A percentile compares a stretch with the other conserved stretches of the same genome.
These are phyloP conservation scores for Verticillium dahliae DNA, from an alignment of 2,329 filamentous ascomycete species.

Conservation along the genomic window DNA sequence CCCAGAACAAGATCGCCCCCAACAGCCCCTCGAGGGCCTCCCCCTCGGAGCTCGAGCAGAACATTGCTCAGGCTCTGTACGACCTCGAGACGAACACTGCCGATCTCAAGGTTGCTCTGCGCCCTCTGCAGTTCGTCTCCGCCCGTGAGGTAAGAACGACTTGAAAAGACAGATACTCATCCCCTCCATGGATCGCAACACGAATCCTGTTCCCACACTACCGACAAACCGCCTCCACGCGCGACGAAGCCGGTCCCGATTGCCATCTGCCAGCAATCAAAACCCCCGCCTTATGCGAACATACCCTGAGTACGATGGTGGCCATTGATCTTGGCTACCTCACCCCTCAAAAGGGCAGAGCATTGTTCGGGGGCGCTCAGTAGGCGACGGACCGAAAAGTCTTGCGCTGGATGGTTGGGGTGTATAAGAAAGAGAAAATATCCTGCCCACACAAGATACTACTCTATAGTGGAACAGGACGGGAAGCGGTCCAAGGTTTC, in stretches of 20 bases:
- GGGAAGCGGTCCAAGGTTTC: conserved; percentile 68
- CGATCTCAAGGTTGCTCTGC: conserved; percentile 92
- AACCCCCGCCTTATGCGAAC: background rate
- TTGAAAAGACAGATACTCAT: conserved; percentile 23
- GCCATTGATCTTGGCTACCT: background rate
- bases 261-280: background rate
- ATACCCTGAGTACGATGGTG: background rate
- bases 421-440: conserved; percentile 9
- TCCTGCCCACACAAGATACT: conserved; percentile 3
- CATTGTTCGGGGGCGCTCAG: background rate
- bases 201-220: conserved; percentile 36
- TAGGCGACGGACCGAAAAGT: background rate
- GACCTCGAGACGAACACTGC: conserved; percentile 99
- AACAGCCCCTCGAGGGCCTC: conserved; percentile 95
- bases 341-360: background rate
- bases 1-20: conserved; percentile 95
- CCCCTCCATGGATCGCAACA: conserved; percentile 15
- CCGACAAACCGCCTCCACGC: background rate
- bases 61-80: conserved; percentile 93
- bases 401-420: background rate
- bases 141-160: conserved; percentile 90
- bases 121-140: conserved; percentile 97
- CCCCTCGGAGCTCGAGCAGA: conserved; percentile 95
- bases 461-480: conserved; percentile 53
- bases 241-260: background rate